These are phyloP conservation scores for Salix viminalis DNA, from an alignment of 345 rosid genomes.

Conservation along the genomic window DNA sequence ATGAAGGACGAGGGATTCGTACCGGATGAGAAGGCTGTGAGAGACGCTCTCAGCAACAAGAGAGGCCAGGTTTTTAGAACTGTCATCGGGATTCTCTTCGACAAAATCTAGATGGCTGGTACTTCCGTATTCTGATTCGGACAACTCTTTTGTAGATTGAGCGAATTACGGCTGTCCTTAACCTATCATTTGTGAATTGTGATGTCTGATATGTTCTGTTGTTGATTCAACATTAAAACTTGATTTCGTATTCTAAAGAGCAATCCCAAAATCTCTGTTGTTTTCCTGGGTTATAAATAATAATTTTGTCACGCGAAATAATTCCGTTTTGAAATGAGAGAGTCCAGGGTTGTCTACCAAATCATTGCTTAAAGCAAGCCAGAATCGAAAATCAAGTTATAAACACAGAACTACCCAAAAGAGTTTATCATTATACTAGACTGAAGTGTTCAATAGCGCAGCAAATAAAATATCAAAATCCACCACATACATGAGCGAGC, in stretches of 20 bases:
- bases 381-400: neutral
- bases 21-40: constrained; percentile 50
- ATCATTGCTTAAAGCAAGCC: neutral
- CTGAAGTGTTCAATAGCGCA: neutral
- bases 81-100: constrained; percentile 47
- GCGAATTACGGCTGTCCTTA: no score
- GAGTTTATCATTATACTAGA: neutral
- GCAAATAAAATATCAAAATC: neutral
- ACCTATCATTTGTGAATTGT: no score
- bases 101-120: constrained; percentile 23
- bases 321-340: no score
- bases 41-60: constrained; percentile 35
- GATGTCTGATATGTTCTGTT: no score
- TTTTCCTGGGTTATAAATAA: no score
- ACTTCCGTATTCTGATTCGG: no score
- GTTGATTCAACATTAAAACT: no score
- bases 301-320: no score
- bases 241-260: no score
- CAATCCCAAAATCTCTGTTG: no score
- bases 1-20: constrained; percentile 50
- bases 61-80: constrained; percentile 41
- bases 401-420: neutral
- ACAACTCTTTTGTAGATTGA: no score
- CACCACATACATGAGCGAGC: neutral
- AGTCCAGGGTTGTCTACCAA: no score